Percentiles rank a stretch among this genome's conserved stretches.
Conservation (phyloP, 2,329 filamentous ascomycete genomes). For the Chalaropsis thielavioides region DNA sequence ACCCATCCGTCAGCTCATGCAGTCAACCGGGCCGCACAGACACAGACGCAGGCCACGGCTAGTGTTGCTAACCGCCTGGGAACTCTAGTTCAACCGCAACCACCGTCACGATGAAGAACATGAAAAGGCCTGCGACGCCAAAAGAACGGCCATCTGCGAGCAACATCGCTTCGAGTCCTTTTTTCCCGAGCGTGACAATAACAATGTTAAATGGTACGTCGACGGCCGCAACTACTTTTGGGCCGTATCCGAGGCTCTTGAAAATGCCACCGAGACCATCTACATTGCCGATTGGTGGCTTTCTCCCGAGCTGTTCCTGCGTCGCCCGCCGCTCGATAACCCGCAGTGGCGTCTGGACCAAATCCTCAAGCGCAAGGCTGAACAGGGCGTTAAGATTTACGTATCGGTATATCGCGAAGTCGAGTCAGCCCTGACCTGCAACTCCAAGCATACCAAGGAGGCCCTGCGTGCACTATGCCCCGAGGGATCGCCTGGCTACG, state of each 20-base stretch:
- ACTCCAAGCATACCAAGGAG: constrained; percentile 85
- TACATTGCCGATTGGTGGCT: constrained; percentile 98
- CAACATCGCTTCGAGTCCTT: constrained; percentile 78
- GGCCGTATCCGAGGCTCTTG: constrained; percentile 80
- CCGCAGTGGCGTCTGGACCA: constrained; percentile 81
- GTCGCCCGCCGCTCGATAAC: constrained; percentile 66
- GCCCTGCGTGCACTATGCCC: constrained; percentile 67
- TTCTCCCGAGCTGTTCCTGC: constrained; percentile 72
- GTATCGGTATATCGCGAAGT: constrained; percentile 87
- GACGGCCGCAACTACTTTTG: constrained; percentile 93
- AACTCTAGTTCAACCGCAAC: constrained; percentile 55
- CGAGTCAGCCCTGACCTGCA: constrained; percentile 70
- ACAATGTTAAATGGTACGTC: constrained; percentile 92
- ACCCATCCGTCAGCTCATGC: not conserved
- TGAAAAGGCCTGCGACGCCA: constrained; percentile 68
- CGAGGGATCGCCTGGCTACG: constrained; percentile 63
- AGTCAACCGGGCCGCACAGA: not conserved
- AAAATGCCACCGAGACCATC: constrained; percentile 78
- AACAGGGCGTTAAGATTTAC: constrained; percentile 88
- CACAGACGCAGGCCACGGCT: not conserved
- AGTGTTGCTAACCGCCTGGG: not conserved
- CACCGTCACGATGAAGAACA: constrained; percentile 92
- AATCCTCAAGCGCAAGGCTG: constrained; percentile 72
- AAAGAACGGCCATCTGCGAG: constrained; percentile 56
- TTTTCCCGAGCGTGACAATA: constrained; percentile 72